phyloP scores from a whole-genome alignment of 805 yeast genomes.

The Komagataella ulmi region DNA sequence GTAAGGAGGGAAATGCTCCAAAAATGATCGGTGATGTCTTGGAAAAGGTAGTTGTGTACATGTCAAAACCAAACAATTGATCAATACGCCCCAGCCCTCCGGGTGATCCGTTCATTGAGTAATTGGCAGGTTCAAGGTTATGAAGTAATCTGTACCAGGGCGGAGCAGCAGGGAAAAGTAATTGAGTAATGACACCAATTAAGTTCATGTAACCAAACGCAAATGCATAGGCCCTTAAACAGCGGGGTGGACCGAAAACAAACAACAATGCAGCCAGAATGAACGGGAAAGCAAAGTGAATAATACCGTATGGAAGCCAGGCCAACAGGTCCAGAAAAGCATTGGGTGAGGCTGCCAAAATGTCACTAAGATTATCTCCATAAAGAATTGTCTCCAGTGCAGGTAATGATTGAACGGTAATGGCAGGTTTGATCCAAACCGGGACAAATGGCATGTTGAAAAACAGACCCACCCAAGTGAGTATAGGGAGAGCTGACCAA shows the following conservation, averaged over 20 bases:
- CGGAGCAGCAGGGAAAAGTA: slow-evolving; percentile 86
- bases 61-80: slow-evolving; percentile 57
- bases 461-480: slow-evolving; percentile 76
- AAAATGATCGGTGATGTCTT: slow-evolving; percentile 82
- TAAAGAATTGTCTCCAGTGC: slow-evolving; percentile 85
- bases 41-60: slow-evolving; percentile 72
- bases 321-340: slow-evolving; percentile 69
- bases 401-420: slow-evolving; percentile 77
- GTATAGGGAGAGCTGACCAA: slow-evolving; percentile 69
- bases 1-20: slow-evolving; percentile 70
- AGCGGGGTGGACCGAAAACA: slow-evolving; percentile 84
- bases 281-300: slow-evolving; percentile 87
- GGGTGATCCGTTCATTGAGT: slow-evolving; percentile 85
- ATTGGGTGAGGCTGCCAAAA: slow-evolving; percentile 61
- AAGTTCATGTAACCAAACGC: slow-evolving; percentile 94
- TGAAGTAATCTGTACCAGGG: slow-evolving; percentile 90
- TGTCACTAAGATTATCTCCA: slow-evolving; percentile 80
- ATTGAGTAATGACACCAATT: slow-evolving; percentile 71
- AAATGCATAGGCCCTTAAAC: slow-evolving; percentile 73
- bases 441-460: slow-evolving; percentile 70
- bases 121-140: slow-evolving; percentile 83
- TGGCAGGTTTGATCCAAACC: slow-evolving; percentile 68
- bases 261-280: slow-evolving; percentile 68
- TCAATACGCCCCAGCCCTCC: slow-evolving; percentile 93
- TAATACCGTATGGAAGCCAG: slow-evolving; percentile 89